Evolutionary conservation across 179 eudicot genomes (phyloP).

Genomic region (Amaranthus tricolor): DNA sequence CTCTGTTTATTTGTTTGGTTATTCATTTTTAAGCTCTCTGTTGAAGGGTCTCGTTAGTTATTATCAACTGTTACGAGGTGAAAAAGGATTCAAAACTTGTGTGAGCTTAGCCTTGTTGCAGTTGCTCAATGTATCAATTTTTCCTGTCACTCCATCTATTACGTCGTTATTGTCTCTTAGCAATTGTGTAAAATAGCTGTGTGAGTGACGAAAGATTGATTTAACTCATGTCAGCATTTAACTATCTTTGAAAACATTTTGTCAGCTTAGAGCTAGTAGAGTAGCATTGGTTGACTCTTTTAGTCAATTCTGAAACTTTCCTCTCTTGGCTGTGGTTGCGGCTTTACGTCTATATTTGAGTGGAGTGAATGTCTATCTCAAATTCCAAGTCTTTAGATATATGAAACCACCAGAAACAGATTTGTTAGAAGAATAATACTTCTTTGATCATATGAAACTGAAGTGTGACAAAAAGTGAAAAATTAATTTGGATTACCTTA

Average conservation of each 20-base stretch:
- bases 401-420: background rate
- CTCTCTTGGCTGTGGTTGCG: too few species aligned
- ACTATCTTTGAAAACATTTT: too few species aligned
- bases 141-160: too few species aligned
- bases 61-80: too few species aligned
- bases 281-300: too few species aligned
- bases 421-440: background rate
- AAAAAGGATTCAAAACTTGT: background rate
- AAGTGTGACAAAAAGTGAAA: background rate
- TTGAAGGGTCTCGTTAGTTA: constrained; percentile 1
- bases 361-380: background rate
- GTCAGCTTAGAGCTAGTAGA: too few species aligned
- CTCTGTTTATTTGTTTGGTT: background rate
- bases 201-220: background rate
- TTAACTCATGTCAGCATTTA: too few species aligned
- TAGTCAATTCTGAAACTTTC: too few species aligned
- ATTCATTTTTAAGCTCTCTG: background rate
- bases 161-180: background rate
- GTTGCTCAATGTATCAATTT: background rate
- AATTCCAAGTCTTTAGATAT: too few species aligned
- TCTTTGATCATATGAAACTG: background rate
- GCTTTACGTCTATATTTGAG: background rate
- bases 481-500: background rate
- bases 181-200: background rate
- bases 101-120: background rate